Evolutionary conservation across 257 asterid genomes (phyloP).

Genomic region (Solanum infundibuliforme): DNA sequence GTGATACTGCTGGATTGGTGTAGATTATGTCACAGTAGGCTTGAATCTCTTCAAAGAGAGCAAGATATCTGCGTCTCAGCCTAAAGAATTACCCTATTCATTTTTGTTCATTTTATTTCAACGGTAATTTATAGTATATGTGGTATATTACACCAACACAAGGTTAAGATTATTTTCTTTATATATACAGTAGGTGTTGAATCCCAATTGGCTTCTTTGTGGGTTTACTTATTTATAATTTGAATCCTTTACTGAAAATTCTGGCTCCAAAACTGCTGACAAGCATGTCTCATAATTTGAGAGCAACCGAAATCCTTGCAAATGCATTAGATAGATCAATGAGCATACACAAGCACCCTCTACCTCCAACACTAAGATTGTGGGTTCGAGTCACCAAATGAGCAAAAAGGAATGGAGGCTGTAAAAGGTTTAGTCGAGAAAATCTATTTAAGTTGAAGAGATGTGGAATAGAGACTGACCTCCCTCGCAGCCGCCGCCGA

Average conservation of each 20-base stretch:
- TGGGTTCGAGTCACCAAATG: not conserved
- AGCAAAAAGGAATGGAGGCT: not conserved
- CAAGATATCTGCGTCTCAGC: no score
- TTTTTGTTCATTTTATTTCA: no score
- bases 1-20: no score
- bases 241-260: not conserved
- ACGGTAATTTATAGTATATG: no score
- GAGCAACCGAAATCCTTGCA: not conserved
- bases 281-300: not conserved
- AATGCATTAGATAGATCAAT: not conserved
- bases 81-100: no score
- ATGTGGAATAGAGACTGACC: constrained; percentile 28
- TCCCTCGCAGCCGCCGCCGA: constrained; percentile 93
- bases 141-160: not conserved
- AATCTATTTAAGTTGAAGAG: not conserved
- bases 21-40: no score
- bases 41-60: no score
- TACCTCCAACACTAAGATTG: not conserved
- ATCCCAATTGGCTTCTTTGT: not conserved
- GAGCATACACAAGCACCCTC: not conserved
- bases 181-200: not conserved
- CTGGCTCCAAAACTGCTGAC: no score
- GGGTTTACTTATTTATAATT: not conserved
- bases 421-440: not conserved
- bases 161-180: not conserved